Evolutionary conservation across 306 rosid genomes (phyloP).

Genomic region (Vachellia collinsii): DNA sequence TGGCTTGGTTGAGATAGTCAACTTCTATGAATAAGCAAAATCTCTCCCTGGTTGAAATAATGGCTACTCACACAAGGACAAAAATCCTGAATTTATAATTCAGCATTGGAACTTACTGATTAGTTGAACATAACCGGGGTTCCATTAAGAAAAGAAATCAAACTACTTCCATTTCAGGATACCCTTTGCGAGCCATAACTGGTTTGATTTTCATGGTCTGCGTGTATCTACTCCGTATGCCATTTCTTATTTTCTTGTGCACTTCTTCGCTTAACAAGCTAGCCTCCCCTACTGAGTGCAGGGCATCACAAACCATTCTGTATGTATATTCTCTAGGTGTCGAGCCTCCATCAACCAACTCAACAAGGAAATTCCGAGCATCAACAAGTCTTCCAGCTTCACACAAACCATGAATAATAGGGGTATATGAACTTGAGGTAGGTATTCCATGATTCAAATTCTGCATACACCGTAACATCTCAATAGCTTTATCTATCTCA

Average conservation of each 20-base stretch:
- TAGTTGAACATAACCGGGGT: background rate
- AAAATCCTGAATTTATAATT: slow-evolving; percentile 12
- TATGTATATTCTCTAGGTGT: slow-evolving; percentile 86
- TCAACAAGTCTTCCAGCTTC: slow-evolving; percentile 68
- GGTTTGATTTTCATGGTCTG: slow-evolving; percentile 61
- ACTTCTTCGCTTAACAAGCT: slow-evolving; percentile 47
- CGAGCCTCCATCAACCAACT: slow-evolving; percentile 69
- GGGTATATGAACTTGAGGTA: slow-evolving; percentile 73
- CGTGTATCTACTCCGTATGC: slow-evolving; percentile 58
- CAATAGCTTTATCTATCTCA: slow-evolving; percentile 77
- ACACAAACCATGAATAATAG: slow-evolving; percentile 77
- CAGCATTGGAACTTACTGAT: background rate
- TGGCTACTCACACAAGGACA: background rate
- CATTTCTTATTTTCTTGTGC: slow-evolving; percentile 58
- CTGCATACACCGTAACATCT: slow-evolving; percentile 71
- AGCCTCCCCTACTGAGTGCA: slow-evolving; percentile 47
- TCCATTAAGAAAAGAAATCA: slow-evolving; percentile 35
- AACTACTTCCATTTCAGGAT: slow-evolving; percentile 36
- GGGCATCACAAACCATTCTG: slow-evolving; percentile 59
- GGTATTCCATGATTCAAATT: slow-evolving; percentile 58
- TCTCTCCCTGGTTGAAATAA: background rate
- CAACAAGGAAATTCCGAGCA: slow-evolving; percentile 70
- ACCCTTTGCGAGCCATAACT: slow-evolving; percentile 70
- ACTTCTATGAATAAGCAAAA: slow-evolving; percentile 6
- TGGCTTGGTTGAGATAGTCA: background rate